Base-by-base conservation (phyloP, 345 rosid genomes). In the Salix purpurea region DNA sequence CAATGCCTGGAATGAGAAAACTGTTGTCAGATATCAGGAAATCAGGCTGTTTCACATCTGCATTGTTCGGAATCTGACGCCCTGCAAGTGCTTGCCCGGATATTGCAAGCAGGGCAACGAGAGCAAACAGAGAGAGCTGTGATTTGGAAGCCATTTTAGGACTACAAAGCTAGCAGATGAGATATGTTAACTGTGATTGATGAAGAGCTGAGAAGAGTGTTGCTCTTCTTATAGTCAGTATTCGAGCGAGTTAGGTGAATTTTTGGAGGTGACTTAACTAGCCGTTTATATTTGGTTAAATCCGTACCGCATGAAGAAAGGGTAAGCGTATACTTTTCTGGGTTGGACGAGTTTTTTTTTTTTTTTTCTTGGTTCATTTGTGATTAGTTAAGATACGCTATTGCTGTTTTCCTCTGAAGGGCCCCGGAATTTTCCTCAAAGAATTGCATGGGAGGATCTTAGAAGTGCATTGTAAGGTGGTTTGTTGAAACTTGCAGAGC, bases 1-100 rank as follows among this genome's bases (percentile, higher is more conserved):
- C 97, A 56, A 87, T 69, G 72, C 94, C 94, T 11, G 94, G 95
- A 84, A 92, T 87, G 78, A 84, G 86, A 61, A 84, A 68, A 56
- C 87, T 78, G 73, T 46, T 76, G 79, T 79, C 89, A 28, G 82
- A 74, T 42, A 78, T 81, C 56, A 88, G 71, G 74, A 83, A 87
- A 61, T 89, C 84, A 24, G 96, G 93, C 81, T 90, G 91, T 78
- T 89, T 91, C 81, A 80, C 77, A 54, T 87, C 91, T 14, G 23
- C 78, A 24, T 84, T 76, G 80, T 77, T 39, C 4, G 89, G 87
- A 72, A 82, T 64, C 34, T 83, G 74, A 64, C 92, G 88, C 32
- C 78, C 81, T 69, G 85, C 92, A 34, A 66, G 75, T 71, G 85
- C 92, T 72, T 89, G 85, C 26, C 82, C 74, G 0, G 82, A 77